Evolutionary conservation across 2,329 filamentous ascomycete species (phyloP), one percentile per base, ranked within the genome.

Genomic region (Cercospora berteroae): DNA sequence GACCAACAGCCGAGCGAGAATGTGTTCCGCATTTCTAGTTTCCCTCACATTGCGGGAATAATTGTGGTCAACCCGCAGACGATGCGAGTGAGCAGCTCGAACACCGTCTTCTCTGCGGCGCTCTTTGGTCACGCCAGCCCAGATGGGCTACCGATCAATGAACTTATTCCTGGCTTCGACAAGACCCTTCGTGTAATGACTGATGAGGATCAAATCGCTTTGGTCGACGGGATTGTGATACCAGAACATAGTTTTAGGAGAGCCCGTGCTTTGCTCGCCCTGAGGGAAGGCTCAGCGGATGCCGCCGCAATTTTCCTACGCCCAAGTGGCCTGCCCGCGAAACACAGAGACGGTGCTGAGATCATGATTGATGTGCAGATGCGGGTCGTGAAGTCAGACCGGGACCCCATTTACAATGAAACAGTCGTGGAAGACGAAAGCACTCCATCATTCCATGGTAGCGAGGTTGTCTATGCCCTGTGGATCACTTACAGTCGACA

Each of bases 401-500:
- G 89, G 72, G 83, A 83, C 65, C 80, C 83, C 3, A 84, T 84
- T 63, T 83, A 87, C 68, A 84, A 86, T 63, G 86, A 89, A 65
- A 83, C 89, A 70, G 86, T 88, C 2, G 86, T 90, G n/a, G 83
- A 87, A 63, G 89, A 93, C 77, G 86, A 83, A 63, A 85, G 86
- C 58, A 85, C 86, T 18, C 39, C 63, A 29, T 75, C 84, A 86
- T n/a, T 79, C 33, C 76, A 81, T 3, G 83, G 85, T 69, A 87
- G 89, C 16, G 93, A 97, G 77, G 86, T 96, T 69, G 93, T 98
- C 0, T 98, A 94, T 81, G 95, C 95, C 10, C 82, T 99, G 31
- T 99, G 95, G 95, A 90, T 99, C 72, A 98, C 94, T 1, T 99
- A 98, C 78, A 98, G 94, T 18, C 87, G 94, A 69, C 93, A 97